Base-by-base conservation (phyloP, 2,329 filamentous ascomycete genomes). In the Cordyceps javanica region DNA sequence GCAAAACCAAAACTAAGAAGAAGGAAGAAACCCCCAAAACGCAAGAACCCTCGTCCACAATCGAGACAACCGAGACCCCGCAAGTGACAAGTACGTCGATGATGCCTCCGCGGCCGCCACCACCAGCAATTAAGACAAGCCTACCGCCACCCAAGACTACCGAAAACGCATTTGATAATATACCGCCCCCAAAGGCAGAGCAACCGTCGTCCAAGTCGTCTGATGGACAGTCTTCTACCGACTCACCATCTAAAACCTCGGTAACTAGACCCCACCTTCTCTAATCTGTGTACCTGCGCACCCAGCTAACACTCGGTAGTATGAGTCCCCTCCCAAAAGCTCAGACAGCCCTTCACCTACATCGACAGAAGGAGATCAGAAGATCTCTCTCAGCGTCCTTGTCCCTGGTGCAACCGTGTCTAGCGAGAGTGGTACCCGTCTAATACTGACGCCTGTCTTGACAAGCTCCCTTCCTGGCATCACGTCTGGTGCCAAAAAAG, bases 101-200 rank as follows among this genome's bases (percentile, higher is more conserved):
- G 8, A 25, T 39, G 21, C 51, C 39, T 39, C 38, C 36, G n/a
- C 49, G 28, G 11, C 56, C 48, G 3, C 34, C 50, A 10, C 26
- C 50, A 36, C 14, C 57, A 26, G 32, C 41, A 1, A 36, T 44
- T 10, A 11, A 38, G 21, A 50, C 14, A 3, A 46, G 32, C 6
- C 34, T 5, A 9, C 52, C 49, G 10, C 45, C 28, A 5, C 11
- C 28, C 6, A 3, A 49, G n/a, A 26, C 52, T 26, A 39, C 55
- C 10, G n/a, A 30, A 9, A 39, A 51, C 23, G 48, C 55, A 16
- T 11, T 53, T 23, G 55, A 58, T 19, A 45, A 41, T 46, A 8
- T 58, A 5, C 55, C 55, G 1, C 55, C 55, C 10, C 55, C 55
- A 21, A 58, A 58, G 32, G 55, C 48, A 30, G 55, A 58, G 23